Conservation (phyloP, 441 rosid genomes). For the Cnidoscolus chayamansa region DNA sequence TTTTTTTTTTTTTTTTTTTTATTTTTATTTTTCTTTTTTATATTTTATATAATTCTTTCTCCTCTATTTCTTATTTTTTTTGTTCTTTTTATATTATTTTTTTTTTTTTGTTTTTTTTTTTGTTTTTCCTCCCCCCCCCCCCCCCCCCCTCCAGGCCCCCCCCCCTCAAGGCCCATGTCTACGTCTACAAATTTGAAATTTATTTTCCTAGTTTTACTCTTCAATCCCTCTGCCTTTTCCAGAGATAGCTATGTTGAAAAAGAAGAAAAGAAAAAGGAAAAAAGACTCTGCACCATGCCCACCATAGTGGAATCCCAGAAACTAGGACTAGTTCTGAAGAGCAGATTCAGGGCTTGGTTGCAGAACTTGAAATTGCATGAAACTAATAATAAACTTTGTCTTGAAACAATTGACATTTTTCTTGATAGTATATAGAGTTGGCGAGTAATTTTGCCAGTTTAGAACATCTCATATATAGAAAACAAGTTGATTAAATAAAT, state of each 20-base stretch:
- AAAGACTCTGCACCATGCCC: not conserved
- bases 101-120: no score
- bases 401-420: not conserved
- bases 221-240: not conserved
- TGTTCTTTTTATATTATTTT: no score
- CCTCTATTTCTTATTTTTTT: no score
- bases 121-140: no score
- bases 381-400: not conserved
- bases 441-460: not conserved
- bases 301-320: not conserved
- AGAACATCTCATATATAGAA: not conserved
- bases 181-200: not conserved
- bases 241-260: not conserved
- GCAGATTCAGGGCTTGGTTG: not conserved
- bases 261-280: no score
- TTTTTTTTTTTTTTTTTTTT: no score
- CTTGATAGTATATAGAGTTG: not conserved
- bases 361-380: not conserved
- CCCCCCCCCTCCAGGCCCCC: no score
- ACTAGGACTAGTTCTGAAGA: no score
- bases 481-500: not conserved
- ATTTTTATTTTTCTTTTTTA: no score
- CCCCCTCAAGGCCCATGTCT: no score
- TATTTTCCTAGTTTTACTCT: not conserved
- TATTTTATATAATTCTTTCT: no score